A percentile compares a stretch with the other conserved stretches of the same genome.
These are phyloP conservation scores for Solanum pinnatisectum DNA, from an alignment of 257 asterid species.

Conservation along the genomic window DNA sequence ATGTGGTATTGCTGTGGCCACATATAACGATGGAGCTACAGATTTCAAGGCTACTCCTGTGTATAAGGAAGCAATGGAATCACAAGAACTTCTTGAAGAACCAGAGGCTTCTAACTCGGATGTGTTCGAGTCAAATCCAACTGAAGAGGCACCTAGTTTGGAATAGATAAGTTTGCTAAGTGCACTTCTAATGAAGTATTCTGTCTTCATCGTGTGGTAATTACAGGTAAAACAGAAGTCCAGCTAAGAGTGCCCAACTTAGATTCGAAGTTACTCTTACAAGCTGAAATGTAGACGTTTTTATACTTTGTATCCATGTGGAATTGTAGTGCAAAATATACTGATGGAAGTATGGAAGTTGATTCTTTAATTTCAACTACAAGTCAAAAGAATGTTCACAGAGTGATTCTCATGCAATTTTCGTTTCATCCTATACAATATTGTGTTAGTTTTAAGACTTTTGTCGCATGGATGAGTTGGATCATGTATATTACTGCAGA, in stretches of 20 bases:
- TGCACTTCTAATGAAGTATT: background rate
- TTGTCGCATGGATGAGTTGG: background rate
- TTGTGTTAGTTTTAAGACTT: background rate
- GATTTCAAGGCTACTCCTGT: slow-evolving; percentile 85
- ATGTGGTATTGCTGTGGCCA: slow-evolving; percentile 75
- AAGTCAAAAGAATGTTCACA: background rate
- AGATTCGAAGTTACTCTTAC: background rate
- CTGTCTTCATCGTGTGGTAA: background rate
- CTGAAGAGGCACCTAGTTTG: slow-evolving; percentile 82
- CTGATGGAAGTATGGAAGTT: background rate
- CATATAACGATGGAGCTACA: slow-evolving; percentile 81
- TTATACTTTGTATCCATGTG: background rate
- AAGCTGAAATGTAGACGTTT: background rate
- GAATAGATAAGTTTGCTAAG: slow-evolving; percentile 32
- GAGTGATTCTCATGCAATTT: background rate
- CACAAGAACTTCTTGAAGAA: slow-evolving; percentile 67
- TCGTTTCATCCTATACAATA: background rate
- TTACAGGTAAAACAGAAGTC: background rate
- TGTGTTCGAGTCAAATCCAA: slow-evolving; percentile 88
- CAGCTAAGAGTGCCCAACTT: background rate
- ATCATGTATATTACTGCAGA: background rate
- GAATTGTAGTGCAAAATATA: background rate
- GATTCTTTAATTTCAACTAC: background rate
- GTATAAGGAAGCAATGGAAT: slow-evolving; percentile 77
- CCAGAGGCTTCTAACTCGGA: slow-evolving; percentile 69